A percentile compares a stretch with the other conserved stretches of the same genome.
phyloP scores from a whole-genome alignment of 176 grass and related monocot genomes.

The Aegilops bicornis region DNA sequence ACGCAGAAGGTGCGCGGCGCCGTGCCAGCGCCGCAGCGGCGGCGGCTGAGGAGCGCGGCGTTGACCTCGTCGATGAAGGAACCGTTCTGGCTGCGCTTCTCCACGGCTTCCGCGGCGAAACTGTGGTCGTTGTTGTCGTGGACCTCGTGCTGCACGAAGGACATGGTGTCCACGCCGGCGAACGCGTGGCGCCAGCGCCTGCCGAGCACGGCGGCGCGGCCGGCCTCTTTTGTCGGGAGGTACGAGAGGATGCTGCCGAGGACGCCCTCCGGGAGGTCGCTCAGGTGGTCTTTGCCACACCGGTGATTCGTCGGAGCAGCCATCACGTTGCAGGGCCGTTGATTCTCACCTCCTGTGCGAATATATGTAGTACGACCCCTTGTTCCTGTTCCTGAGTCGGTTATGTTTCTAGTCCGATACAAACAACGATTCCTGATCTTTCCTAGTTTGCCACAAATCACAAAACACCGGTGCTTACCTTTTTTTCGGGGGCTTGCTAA shows the following conservation, averaged over 20 bases:
- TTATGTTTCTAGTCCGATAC: no score
- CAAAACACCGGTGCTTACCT: no score
- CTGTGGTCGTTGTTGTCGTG: neutral
- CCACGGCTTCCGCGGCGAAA: neutral
- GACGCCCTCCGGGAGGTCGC: neutral
- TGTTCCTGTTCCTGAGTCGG: no score
- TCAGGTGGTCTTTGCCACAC: neutral
- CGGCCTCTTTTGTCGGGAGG: neutral
- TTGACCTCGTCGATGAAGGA: neutral
- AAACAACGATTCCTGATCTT: no score
- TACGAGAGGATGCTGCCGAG: neutral
- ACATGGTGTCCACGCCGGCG: neutral
- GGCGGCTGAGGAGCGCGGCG: neutral
- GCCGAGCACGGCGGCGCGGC: neutral
- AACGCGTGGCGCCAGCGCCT: neutral
- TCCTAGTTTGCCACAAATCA: no score
- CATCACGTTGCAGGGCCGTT: neutral
- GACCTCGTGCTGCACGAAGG: neutral
- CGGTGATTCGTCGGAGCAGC: neutral
- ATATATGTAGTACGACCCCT: no score
- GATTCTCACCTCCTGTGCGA: no score
- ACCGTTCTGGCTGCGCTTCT: neutral
- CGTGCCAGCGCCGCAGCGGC: neutral
- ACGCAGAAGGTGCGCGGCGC: neutral
- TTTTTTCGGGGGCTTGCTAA: no score